Percentiles rank a stretch among this genome's conserved stretches.
phyloP scores from a whole-genome alignment of 2,329 filamentous ascomycete species.

The Penicillium sp. region DNA sequence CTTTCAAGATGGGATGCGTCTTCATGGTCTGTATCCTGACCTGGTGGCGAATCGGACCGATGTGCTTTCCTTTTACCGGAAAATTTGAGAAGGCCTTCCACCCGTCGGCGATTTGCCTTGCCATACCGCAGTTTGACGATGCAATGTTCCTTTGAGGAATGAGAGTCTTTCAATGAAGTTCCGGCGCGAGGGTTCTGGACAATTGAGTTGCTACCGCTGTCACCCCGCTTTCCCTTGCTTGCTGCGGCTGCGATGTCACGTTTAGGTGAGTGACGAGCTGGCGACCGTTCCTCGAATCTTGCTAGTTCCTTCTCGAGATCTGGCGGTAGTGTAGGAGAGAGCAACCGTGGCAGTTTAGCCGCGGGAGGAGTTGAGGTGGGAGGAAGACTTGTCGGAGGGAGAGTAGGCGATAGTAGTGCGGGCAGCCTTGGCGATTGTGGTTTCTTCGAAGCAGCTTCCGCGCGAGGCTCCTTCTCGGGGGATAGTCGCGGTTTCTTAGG shows the following conservation, averaged over 20 bases:
- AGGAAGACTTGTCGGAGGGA: slow-evolving; percentile 35
- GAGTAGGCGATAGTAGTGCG: slow-evolving; percentile 36
- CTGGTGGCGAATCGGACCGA: slow-evolving; percentile 23
- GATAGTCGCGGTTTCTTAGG: slow-evolving; percentile 41
- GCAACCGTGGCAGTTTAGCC: slow-evolving; percentile 46
- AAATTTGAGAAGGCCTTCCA: slow-evolving; percentile 45
- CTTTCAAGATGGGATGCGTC: slow-evolving; percentile 19
- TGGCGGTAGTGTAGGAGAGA: slow-evolving; percentile 56
- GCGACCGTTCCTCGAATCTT: slow-evolving; percentile 37
- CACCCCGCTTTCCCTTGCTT: slow-evolving; percentile 11
- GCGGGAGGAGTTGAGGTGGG: slow-evolving; percentile 21
- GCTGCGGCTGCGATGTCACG: slow-evolving; percentile 19
- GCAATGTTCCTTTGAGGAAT: slow-evolving; percentile 28
- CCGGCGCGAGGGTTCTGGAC: slow-evolving; percentile 5
- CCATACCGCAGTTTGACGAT: slow-evolving; percentile 51
- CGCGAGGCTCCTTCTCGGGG: slow-evolving; percentile 24
- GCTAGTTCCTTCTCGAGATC: slow-evolving; percentile 52
- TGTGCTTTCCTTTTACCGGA: slow-evolving; percentile 34
- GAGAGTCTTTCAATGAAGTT: slow-evolving; percentile 8
- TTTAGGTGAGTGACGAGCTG: slow-evolving; percentile 20
- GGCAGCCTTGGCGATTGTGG: slow-evolving; percentile 29
- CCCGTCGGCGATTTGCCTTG: slow-evolving; percentile 45
- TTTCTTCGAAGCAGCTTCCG: slow-evolving; percentile 26
- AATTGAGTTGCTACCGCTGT: slow-evolving; percentile 8
- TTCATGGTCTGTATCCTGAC: slow-evolving; percentile 19